These are phyloP conservation scores for Populus hybrid DNA, from an alignment of 441 rosid genomes.

Conservation along the genomic window DNA sequence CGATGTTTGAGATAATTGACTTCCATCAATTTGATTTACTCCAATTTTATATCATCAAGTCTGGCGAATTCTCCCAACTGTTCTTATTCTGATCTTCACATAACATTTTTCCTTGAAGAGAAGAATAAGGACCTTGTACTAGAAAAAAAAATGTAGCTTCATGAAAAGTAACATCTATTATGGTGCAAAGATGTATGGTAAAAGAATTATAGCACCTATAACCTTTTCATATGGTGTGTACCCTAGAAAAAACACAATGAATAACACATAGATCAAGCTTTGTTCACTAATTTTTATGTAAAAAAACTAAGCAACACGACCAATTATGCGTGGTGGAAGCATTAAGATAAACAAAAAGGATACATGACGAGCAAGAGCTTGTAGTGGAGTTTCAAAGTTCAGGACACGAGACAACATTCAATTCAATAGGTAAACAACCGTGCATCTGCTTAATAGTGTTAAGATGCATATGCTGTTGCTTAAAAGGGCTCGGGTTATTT, in stretches of 20 bases:
- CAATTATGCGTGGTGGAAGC: neutral
- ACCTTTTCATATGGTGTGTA: neutral
- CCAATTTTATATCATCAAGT: too few species aligned
- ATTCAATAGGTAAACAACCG: neutral
- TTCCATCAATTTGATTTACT: neutral
- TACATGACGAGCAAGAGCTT: neutral
- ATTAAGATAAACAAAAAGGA: neutral
- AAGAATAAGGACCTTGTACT: neutral
- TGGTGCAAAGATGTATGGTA: neutral
- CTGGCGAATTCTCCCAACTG: too few species aligned
- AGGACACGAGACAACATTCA: neutral
- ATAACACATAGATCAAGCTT: neutral
- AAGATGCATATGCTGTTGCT: too few species aligned
- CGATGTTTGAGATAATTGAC: neutral
- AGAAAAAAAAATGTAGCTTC: neutral
- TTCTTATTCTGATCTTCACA: neutral
- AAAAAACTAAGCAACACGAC: neutral
- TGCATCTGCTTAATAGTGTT: neutral
- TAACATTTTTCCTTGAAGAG: neutral
- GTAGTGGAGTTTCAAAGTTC: neutral
- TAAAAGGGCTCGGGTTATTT: neutral
- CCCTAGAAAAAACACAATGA: neutral
- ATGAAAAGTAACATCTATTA: neutral
- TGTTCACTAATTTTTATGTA: neutral
- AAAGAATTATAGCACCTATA: neutral